Evolutionary conservation across 805 yeast genomes (phyloP), one percentile per base, ranked within the genome.

Genomic region (Maudiozyma serrabonitensis): DNA sequence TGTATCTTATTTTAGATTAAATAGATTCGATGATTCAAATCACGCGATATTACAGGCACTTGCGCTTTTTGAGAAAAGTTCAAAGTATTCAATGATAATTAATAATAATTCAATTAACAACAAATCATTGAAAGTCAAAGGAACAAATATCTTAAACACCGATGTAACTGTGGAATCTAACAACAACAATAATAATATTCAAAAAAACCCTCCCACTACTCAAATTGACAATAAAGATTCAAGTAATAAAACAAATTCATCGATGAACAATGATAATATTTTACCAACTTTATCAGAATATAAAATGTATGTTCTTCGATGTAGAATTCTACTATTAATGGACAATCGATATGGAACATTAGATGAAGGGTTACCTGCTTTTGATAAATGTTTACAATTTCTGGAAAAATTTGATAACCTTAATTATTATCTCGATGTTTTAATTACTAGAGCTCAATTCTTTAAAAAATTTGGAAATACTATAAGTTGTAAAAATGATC

Each of bases 401-500:
- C 46, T 56, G 2, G 53, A 52, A 26, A 43, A 41, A n/a, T 42
- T 46, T 15, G 48, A 46, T 2, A 47, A 52, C 9, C 39, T 54
- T 5, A 41, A 56, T 9, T 47, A 50, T 12, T 54, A 54, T 37
- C 46, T 56, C 18, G 58, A 59, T 31, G 53, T 56, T 16, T 42
- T 59, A 16, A 42, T 57, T 15, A 50, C 61, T 6, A 57, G 59
- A 41, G 62, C 60, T 5, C 62, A 59, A 41, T 41, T 59, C 39
- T 56, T 53, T 34, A 49, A 50, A n/a, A 59, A 54, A 47, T 45
- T 51, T 21, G 42, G 50, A 3, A 46, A 52, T n/a, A 44, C 46
- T 18, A 51, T 43, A 7, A 50, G 45, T 39, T 53, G 56, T 26
- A 46, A 47, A 9, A 42, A 50, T 26, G 61, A 59, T 18, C 35